Base-by-base conservation (phyloP, 805 yeast genomes). In the Cyberlindnera misumaiensis region DNA sequence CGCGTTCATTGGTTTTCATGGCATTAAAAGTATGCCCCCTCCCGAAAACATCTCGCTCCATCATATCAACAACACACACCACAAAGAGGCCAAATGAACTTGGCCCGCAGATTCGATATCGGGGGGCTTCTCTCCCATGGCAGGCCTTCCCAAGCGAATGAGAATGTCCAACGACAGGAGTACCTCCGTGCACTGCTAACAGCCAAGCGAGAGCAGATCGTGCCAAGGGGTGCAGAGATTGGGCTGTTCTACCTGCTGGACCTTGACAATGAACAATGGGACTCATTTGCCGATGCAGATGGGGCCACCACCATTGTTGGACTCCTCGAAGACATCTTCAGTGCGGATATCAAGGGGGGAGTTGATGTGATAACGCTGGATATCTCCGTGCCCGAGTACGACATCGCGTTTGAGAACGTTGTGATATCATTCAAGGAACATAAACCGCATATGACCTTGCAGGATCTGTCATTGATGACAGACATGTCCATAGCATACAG, bases 191-290 rank as follows among this genome's bases (percentile, higher is more conserved):
- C 24, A 8, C 8, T 20, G 24, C 24, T 20, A 5, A 20, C 24
- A 6, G 24, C 24, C 24, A 20, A 20, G 24, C 24, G 24, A 20
- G 24, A 20, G 24, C 24, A 15, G n/a, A 18, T 30, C 20, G 13
- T 15, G 8, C 35, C 29, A 14, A 32, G 15, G 14, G 29, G 26
- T 8, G n/a, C 7, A 7, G 20, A 7, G 10, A 32, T 32, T 10
- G 29, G 25, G 4, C 18, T 24, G 5, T 32, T 32, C 35, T 13
- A 32, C 9, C 29, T 25, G 11, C 15, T 32, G 7, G 17, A 32
- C 35, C 18, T 32, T 11, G 35, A 32, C 22, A 24, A 11, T 9
- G 29, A 24, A 15, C 14, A 32, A 14, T 32, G 35, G 35, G 17
- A 28, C 7, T 14, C 29, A 4, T 32, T 24, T 32, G 29, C 12